Conservation (phyloP, 116 monocot genomes). For the Papilionanthe hybrid region DNA sequence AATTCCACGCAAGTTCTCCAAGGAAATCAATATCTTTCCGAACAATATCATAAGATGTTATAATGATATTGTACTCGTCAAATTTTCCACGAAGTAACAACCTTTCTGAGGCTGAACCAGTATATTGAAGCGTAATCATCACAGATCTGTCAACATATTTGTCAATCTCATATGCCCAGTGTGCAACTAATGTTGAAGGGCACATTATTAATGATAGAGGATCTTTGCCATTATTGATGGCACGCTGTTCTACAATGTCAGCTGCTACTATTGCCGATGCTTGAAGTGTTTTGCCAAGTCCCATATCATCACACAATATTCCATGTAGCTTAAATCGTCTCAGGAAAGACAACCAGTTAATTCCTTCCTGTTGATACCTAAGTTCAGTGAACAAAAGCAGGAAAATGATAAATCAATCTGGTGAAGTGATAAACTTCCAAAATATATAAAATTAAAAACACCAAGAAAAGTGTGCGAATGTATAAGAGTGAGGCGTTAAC, state of each 20-base stretch:
- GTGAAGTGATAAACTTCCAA: background rate
- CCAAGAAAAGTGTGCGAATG: background rate
- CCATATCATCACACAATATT: slow-evolving; percentile 99
- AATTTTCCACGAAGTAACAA: slow-evolving; percentile 52
- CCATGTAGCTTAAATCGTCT: slow-evolving; percentile 97
- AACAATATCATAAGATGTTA: slow-evolving; percentile 95
- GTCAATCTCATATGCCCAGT: slow-evolving; percentile 99
- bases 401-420: background rate
- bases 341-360: slow-evolving; percentile 96
- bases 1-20: slow-evolving; percentile 73
- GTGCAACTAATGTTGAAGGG: slow-evolving; percentile 91
- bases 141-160: slow-evolving; percentile 80
- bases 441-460: background rate
- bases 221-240: slow-evolving; percentile 30
- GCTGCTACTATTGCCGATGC: slow-evolving; percentile 94
- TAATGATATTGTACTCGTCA: slow-evolving; percentile 72
- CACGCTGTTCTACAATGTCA: slow-evolving; percentile 68
- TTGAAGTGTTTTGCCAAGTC: slow-evolving; percentile 97
- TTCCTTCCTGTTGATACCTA: slow-evolving; percentile 99
- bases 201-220: slow-evolving; percentile 70
- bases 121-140: slow-evolving; percentile 75
- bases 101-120: slow-evolving; percentile 80
- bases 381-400: background rate
- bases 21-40: slow-evolving; percentile 93
- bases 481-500: no score